phyloP scores from a whole-genome alignment of 2,329 filamentous ascomycete genomes.

The Alternaria gansuensis region DNA sequence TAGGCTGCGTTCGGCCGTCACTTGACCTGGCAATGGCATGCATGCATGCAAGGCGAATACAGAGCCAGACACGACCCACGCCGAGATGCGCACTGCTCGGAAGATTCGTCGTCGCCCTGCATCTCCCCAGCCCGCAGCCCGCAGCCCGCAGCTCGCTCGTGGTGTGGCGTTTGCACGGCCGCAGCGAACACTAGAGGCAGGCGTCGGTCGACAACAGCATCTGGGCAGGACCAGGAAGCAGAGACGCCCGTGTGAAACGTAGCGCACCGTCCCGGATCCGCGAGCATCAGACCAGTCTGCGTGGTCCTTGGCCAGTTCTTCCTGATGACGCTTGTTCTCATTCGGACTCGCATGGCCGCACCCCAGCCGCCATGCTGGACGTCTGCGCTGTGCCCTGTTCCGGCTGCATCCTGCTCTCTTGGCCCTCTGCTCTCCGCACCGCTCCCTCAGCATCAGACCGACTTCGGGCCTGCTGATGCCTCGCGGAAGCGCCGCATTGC shows the following conservation, averaged over 20 bases:
- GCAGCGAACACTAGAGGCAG: conserved; percentile 8
- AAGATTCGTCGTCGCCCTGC: conserved; percentile 3
- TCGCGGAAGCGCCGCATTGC: conserved; percentile 21
- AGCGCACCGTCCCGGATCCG: conserved; percentile 48
- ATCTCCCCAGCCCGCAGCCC: background rate
- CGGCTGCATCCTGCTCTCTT: conserved; percentile 27
- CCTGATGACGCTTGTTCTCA: conserved; percentile 28
- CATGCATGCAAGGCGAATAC: background rate
- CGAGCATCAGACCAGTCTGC: conserved; percentile 32
- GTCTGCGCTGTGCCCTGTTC: conserved; percentile 28
- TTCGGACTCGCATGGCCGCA: conserved; percentile 27
- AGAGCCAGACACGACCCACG: background rate
- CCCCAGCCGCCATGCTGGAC: conserved; percentile 40
- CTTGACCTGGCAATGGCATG: conserved; percentile 9
- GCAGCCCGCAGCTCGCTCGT: background rate
- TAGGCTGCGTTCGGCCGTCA: conserved; percentile 20
- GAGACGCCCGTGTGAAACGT: conserved; percentile 45
- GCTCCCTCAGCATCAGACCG: conserved; percentile 29
- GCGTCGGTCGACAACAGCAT: conserved; percentile 7
- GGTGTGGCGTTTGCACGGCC: conserved; percentile 24
- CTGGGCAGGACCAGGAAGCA: conserved; percentile 22
- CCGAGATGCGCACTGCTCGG: conserved; percentile 11
- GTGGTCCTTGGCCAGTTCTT: conserved; percentile 21
- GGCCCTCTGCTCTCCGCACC: conserved; percentile 32
- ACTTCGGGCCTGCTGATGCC: conserved; percentile 28